Base-by-base conservation (phyloP, 306 rosid genomes). In the Pyrus pyrifolia region DNA sequence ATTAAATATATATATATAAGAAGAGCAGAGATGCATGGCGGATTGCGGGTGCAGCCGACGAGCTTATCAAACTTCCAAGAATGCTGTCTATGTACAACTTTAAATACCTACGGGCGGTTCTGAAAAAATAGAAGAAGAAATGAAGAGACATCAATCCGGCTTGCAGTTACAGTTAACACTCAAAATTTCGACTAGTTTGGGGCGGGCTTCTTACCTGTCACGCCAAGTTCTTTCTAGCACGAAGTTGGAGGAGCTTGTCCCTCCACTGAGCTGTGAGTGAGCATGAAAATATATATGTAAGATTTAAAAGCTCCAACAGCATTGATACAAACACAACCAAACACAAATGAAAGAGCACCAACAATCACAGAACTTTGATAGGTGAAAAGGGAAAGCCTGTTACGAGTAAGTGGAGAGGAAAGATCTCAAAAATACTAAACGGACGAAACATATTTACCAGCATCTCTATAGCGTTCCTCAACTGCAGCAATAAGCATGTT, bases 401-500 rank as follows among this genome's bases (percentile, higher is more conserved):
- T 25, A 25, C 27, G 27, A 25, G 27, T 25, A 25, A 1, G 27
- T 25, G 27, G 27, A 25, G 27, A 25, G 27, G 27, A 25, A 25
- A 25, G 27, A 25, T 25, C 27, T 25, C 27, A 25, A 61, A 42
- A 23, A 22, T 17, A 18, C 31, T 46, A 62, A 61, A 63, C 21
- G 40, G 51, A 80, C 25, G 27, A 68, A n/a, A 65, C 44, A 44
- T 42, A 71, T 67, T 81, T 87, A 95, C 99, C 99, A 55, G 99
- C 99, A 88, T 95, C 99, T 84, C 91, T 67, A 61, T 95, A 95
- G 79, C 97, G 97, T 80, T 95, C 99, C 81, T 95, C 99, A 70
- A 72, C 90, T 71, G 90, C 99, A 80, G 99, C 99, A 66, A 88
- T 86, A 85, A 89, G 72, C 99, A 95, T 95, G 84, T 95, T 91